A percentile compares a stretch with the other conserved stretches of the same genome.
Evolutionary conservation across 192 early-diverging fungal species (phyloP).

Genomic region (Coemansia sp.): DNA sequence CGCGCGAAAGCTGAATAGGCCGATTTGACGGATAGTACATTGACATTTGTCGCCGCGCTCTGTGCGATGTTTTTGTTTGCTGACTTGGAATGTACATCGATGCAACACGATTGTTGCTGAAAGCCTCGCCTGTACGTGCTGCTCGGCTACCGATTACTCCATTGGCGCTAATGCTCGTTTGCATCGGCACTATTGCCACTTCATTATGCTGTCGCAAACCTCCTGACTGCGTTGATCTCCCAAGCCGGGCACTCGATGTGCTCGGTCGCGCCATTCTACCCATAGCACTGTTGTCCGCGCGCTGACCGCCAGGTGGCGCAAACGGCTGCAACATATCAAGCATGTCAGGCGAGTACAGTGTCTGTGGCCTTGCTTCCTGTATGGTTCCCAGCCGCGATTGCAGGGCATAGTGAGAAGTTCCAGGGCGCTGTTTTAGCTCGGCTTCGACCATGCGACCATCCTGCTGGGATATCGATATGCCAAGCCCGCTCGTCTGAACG

Average conservation of each 20-base stretch:
- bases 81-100: slow-evolving; percentile 31
- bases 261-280: slow-evolving; percentile 22
- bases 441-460: background rate
- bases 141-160: background rate
- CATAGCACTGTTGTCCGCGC: background rate
- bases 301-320: background rate
- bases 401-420: slow-evolving; percentile 14
- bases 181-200: background rate
- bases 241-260: slow-evolving; percentile 30
- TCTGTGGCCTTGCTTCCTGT: background rate
- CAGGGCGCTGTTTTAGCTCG: slow-evolving; percentile 16
- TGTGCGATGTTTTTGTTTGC: slow-evolving; percentile 6
- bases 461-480: slow-evolving; percentile 21
- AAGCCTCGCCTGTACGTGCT: background rate
- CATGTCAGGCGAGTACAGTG: background rate
- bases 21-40: slow-evolving; percentile 31
- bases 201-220: background rate
- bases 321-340: slow-evolving; percentile 11
- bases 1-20: slow-evolving; percentile 43
- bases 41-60: slow-evolving; percentile 28
- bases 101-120: slow-evolving; percentile 5
- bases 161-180: background rate
- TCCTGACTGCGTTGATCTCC: background rate
- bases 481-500: slow-evolving; percentile 24
- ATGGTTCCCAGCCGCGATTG: background rate